Percentiles rank a stretch among this genome's conserved stretches.
Conservation (phyloP, 2,329 filamentous ascomycete species). For the Aureobasidium sp. region DNA sequence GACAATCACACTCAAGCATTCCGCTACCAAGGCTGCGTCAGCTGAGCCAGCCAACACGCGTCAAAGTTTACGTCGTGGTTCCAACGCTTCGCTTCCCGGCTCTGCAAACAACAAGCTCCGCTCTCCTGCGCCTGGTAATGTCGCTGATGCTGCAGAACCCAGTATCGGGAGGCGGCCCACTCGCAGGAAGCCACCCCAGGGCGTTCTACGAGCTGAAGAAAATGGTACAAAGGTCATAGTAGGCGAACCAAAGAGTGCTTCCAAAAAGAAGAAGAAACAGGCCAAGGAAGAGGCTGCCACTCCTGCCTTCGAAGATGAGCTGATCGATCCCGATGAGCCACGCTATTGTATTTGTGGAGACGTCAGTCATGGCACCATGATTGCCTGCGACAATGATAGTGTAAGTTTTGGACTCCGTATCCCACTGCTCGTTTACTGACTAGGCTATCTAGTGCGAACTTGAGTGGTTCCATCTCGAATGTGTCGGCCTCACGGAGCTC, state of each 20-base stretch:
- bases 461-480: conserved; percentile 80
- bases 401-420: conserved; percentile 40
- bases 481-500: conserved; percentile 60
- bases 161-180: conserved; percentile 25
- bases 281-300: conserved; percentile 23
- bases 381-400: conserved; percentile 70
- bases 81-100: conserved; percentile 37
- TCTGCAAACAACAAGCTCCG: conserved; percentile 16
- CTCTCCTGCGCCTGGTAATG: conserved; percentile 17
- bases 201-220: conserved; percentile 55
- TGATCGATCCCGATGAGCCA: conserved; percentile 65
- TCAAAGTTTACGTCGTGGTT: conserved; percentile 35
- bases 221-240: conserved; percentile 59
- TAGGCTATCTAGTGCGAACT: conserved; percentile 53
- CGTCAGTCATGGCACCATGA: conserved; percentile 76
- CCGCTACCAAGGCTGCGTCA: conserved; percentile 36
- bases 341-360: conserved; percentile 71
- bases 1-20: conserved; percentile 31
- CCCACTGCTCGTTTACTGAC: not conserved
- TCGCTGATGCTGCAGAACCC: conserved; percentile 15
- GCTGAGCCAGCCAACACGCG: conserved; percentile 39
- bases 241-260: conserved; percentile 62
- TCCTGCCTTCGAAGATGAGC: conserved; percentile 26
- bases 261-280: conserved; percentile 52
- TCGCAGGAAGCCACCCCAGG: conserved; percentile 64